Base-by-base conservation (phyloP, 2,329 filamentous ascomycete genomes). In the Sporothrix brunneoviolacea region DNA sequence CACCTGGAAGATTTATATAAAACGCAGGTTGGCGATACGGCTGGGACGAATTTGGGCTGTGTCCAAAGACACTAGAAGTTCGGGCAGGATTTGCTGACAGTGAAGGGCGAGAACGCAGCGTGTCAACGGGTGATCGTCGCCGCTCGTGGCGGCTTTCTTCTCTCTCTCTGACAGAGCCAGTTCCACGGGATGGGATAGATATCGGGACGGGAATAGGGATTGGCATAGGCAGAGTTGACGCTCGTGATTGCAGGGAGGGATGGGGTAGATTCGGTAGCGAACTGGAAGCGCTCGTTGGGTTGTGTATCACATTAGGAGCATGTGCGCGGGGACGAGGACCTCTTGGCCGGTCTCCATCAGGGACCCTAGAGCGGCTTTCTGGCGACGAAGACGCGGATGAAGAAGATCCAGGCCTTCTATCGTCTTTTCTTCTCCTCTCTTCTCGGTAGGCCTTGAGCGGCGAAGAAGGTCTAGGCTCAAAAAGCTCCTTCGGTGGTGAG, bases 381-480 rank as follows among this genome's bases (percentile, higher is more conserved):
- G 66, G 61, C 1, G 63, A 62, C 1, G 64, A 57, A 2, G 62
- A 60, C n/a, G 59, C 58, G 0, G 64, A 60, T 18, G 64, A 61
- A 6, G 63, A 58, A 1, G 63, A 62, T 0, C 60, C 61, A 3
- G 58, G 45, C 6, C 62, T 58, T 18, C 59, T 55, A 12, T 59
- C 59, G 3, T 60, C 55, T 3, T 28, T 30, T 41, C 55, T 54
- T 9, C 55, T 52, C 18, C 55, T 54, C 15, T 55, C 55, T 10
- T 54, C 39, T 1, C 13, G 21, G 30, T 27, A 33, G 1, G 18
- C 8, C 28, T 50, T 48, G 22, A 52, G 10, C 3, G 51, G 45
- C 3, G 54, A 55, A 1, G 42, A 18, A 7, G 38, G 21, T 12
- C 9, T 19, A 6, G 45, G 28, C 9, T 48, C 47, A n/a, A 49